Conservation (phyloP, 1,284 basidiomycete genomes). For the Exsudoporus floridanus region DNA sequence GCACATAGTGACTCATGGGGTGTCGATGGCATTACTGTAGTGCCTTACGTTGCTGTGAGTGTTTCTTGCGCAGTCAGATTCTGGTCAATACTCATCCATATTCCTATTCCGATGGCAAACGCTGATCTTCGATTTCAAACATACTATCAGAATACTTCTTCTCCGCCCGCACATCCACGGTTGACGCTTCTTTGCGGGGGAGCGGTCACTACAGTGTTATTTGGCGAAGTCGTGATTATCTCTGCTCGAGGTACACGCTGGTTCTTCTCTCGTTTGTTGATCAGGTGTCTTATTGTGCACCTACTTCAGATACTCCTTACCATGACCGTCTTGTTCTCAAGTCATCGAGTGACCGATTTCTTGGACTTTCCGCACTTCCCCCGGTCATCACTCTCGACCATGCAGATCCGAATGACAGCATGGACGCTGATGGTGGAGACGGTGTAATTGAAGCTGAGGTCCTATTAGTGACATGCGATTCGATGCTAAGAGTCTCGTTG, state of each 20-base stretch:
- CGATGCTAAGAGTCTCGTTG: conserved; percentile 64
- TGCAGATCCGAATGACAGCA: conserved; percentile 13
- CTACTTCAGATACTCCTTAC: conserved; percentile 59
- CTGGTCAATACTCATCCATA: not conserved
- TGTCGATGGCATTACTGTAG: conserved; percentile 44
- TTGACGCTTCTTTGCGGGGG: conserved; percentile 60
- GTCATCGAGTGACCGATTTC: conserved; percentile 60
- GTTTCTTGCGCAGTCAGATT: conserved; percentile 4
- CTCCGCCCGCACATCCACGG: conserved; percentile 68
- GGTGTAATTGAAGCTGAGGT: conserved; percentile 47
- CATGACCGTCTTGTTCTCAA: conserved; percentile 72
- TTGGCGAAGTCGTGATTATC: conserved; percentile 74
- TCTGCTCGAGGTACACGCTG: conserved; percentile 56
- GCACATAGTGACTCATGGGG: conserved; percentile 30
- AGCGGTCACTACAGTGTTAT: conserved; percentile 60
- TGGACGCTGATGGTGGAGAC: conserved; percentile 11
- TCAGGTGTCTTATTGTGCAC: not conserved
- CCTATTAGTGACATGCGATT: conserved; percentile 63
- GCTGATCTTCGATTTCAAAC: not conserved
- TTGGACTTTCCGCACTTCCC: conserved; percentile 61
- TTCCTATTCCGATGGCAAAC: not conserved
- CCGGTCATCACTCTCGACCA: conserved; percentile 27
- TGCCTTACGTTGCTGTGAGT: conserved; percentile 76
- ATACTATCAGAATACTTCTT: conserved; percentile 55
- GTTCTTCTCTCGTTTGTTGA: not conserved